Conservation (phyloP, 768 basidiomycete species). For the Tulasnella sp. region DNA sequence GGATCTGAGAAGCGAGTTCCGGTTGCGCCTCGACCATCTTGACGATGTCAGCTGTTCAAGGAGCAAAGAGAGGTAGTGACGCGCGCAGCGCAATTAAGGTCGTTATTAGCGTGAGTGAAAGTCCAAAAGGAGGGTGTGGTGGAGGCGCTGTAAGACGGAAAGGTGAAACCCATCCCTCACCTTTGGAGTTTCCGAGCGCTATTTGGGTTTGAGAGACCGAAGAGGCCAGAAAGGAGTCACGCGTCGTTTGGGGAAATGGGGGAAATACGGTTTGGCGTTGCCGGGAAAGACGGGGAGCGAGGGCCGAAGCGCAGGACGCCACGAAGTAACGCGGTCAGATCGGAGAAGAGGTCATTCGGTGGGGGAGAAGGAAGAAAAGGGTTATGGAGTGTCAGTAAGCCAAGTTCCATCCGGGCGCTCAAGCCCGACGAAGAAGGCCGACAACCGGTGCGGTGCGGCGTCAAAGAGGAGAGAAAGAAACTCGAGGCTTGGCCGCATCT, state of each 20-base stretch:
- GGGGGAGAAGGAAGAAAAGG: not conserved
- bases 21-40: constrained; percentile 90
- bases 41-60: constrained; percentile 65
- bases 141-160: constrained; percentile 7
- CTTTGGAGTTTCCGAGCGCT: constrained; percentile 18
- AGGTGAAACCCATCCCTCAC: not conserved
- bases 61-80: not conserved
- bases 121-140: not conserved
- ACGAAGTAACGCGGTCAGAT: not conserved
- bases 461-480: not conserved
- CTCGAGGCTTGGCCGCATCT: not conserved
- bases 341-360: not conserved
- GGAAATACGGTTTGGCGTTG: not conserved
- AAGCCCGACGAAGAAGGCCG: not conserved
- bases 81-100: not conserved
- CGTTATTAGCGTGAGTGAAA: not conserved
- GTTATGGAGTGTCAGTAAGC: not conserved
- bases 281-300: not conserved
- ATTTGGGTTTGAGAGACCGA: not conserved
- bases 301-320: not conserved
- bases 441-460: not conserved
- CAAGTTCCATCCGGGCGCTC: not conserved
- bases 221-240: not conserved
- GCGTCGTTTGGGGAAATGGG: not conserved
- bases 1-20: constrained; percentile 68